A percentile compares a stretch with the other conserved stretches of the same genome.
phyloP scores from a whole-genome alignment of 768 basidiomycete species.

The Lactarius akahatsu region DNA sequence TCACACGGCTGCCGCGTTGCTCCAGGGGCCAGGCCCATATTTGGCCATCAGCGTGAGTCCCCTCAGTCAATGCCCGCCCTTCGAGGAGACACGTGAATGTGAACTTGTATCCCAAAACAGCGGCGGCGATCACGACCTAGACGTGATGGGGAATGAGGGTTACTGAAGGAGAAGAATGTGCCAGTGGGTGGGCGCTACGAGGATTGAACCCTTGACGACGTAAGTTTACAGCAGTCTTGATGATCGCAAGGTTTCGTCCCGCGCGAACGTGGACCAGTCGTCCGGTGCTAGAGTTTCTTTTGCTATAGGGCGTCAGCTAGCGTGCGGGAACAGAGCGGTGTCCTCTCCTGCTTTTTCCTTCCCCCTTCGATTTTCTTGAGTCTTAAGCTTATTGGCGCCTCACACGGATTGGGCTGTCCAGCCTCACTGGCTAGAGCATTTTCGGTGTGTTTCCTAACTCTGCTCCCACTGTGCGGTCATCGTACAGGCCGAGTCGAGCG shows the following conservation, averaged over 20 bases:
- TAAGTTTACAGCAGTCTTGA: background rate
- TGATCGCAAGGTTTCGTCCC: background rate
- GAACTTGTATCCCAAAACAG: background rate
- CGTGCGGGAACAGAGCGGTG: background rate
- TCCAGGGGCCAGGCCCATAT: background rate
- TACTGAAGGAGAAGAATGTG: background rate
- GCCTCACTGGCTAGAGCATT: background rate
- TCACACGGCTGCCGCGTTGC: background rate
- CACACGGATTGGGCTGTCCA: background rate
- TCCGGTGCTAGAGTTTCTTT: background rate
- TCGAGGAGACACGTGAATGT: background rate
- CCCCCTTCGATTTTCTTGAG: background rate
- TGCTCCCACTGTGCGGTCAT: background rate
- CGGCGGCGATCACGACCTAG: slow-evolving; percentile 4
- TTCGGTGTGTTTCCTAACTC: background rate
- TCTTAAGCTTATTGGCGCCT: background rate
- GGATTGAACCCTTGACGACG: background rate
- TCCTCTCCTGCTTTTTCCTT: background rate
- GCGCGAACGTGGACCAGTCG: background rate
- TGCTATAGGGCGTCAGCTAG: background rate
- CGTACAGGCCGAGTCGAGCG: background rate
- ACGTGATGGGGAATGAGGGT: background rate
- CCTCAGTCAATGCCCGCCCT: background rate
- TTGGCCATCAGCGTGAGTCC: background rate
- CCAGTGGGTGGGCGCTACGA: slow-evolving; percentile 1